Evolutionary conservation across 2,329 filamentous ascomycete species (phyloP).

Genomic region (Aspergillus sp.): DNA sequence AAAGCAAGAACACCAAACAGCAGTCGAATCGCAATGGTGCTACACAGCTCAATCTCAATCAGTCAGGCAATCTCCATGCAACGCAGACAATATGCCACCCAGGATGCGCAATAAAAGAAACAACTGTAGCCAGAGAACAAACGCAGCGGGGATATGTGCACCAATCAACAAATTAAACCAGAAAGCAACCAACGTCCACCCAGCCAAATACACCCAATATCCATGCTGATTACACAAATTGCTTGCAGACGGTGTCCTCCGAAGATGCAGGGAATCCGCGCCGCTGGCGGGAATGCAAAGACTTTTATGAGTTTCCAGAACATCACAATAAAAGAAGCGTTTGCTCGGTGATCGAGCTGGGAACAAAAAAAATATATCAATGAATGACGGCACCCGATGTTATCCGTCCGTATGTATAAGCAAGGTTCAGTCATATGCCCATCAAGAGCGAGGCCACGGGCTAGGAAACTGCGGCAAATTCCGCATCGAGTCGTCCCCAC

Average conservation of each 20-base stretch:
- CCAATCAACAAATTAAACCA: background rate
- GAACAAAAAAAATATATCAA: no score
- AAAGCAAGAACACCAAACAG: no score
- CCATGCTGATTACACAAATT: conserved; percentile 8
- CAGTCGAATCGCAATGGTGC: background rate
- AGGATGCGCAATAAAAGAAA: background rate
- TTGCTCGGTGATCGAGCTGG: no score
- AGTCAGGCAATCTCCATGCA: background rate
- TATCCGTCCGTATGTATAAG: background rate
- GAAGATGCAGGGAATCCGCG: conserved; percentile 5
- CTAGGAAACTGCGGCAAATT: conserved; percentile 14
- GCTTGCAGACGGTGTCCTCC: conserved; percentile 5
- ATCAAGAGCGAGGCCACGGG: conserved; percentile 11
- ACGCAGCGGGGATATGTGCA: background rate
- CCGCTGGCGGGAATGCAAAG: conserved; percentile 6
- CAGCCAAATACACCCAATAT: conserved; percentile 7
- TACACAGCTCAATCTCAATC: background rate
- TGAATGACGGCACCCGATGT: no score
- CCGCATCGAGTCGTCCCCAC: conserved; percentile 12
- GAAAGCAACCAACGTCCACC: conserved; percentile 1
- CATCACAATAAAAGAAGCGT: background rate
- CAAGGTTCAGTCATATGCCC: background rate
- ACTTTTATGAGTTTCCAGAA: background rate
- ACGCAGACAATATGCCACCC: background rate
- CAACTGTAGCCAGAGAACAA: background rate